These are phyloP conservation scores for Backusella liffmaniae DNA, from an alignment of 192 early-diverging fungal genomes.

Conservation along the genomic window DNA sequence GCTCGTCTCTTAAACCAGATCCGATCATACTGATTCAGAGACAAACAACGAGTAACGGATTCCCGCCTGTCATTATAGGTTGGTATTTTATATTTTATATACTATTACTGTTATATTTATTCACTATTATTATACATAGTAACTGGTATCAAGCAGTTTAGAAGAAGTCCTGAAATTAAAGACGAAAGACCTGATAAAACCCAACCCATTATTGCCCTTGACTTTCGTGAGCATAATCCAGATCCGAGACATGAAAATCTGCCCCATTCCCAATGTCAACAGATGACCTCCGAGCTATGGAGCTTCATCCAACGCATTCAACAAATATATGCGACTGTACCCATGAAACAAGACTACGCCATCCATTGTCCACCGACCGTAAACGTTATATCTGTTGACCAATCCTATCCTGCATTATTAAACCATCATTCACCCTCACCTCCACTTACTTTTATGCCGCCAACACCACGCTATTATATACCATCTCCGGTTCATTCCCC, in stretches of 20 bases:
- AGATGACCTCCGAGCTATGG: neutral
- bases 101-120: neutral
- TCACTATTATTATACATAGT: neutral
- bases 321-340: neutral
- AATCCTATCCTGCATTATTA: neutral
- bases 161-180: neutral
- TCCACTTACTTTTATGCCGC: neutral
- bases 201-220: neutral
- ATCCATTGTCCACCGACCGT: neutral
- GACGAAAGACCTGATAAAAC: neutral
- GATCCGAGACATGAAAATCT: neutral
- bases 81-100: neutral
- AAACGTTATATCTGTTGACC: neutral
- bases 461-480: neutral
- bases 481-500: neutral
- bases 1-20: neutral
- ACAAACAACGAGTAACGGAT: neutral
- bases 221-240: conserved; percentile 1
- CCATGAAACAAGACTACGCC: neutral
- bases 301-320: neutral
- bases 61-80: neutral
- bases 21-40: neutral
- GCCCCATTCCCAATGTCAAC: neutral
- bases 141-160: neutral
- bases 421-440: neutral